Percentiles rank a stretch among this genome's conserved stretches.
These are phyloP conservation scores for Taphrina deformans DNA, from an alignment of 1,139 yeast species.

Conservation along the genomic window DNA sequence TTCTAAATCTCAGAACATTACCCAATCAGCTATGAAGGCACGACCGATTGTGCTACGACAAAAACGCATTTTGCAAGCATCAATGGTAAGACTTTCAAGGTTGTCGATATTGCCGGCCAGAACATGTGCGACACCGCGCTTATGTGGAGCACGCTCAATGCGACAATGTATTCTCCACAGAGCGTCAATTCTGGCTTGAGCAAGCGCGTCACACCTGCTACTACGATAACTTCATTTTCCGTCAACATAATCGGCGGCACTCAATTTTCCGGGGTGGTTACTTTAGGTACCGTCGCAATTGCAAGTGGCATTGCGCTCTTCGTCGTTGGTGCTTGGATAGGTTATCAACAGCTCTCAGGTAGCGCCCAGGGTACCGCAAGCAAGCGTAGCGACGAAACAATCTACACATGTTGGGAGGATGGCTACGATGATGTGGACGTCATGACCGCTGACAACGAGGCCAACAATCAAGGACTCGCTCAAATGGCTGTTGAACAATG, in stretches of 20 bases:
- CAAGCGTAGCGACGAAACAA: not conserved
- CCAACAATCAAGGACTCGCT: not conserved
- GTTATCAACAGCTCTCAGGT: not conserved
- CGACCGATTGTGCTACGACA: conserved; percentile 10
- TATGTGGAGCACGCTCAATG: conserved; percentile 7
- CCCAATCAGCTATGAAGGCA: conserved; percentile 8
- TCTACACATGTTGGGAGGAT: not conserved
- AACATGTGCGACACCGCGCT: conserved; percentile 11
- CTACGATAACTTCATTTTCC: not conserved
- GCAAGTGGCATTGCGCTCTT: not conserved
- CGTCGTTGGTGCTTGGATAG: not conserved
- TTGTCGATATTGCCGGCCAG: conserved; percentile 9
- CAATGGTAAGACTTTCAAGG: conserved; percentile 11
- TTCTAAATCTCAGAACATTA: not conserved
- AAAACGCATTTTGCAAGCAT: conserved; percentile 1
- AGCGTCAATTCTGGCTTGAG: not conserved
- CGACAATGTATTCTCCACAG: not conserved
- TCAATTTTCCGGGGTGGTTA: not conserved
- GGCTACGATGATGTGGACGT: not conserved
- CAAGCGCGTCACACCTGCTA: not conserved
- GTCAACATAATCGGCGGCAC: not conserved
- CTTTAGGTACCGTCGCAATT: not conserved
- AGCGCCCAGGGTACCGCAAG: not conserved
- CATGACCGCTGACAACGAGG: not conserved
- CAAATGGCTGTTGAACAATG: not conserved